These are phyloP conservation scores for Metschnikowia gruessii DNA, from an alignment of 805 yeast genomes.

Conservation along the genomic window DNA sequence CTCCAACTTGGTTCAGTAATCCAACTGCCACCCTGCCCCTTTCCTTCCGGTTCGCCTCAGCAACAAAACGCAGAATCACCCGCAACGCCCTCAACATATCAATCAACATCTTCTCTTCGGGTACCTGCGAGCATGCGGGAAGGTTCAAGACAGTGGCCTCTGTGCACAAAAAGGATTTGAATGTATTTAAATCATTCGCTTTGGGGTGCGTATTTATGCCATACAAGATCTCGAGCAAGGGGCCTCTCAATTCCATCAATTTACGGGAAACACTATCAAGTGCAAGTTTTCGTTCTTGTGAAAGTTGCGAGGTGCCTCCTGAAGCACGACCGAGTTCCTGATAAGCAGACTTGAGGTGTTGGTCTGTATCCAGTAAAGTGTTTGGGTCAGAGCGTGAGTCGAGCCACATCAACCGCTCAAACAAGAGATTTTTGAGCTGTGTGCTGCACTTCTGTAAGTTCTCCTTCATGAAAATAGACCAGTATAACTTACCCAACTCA, in stretches of 20 bases:
- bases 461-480: not conserved
- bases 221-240: not conserved
- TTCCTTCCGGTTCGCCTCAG: too few relatives aligned
- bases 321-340: not conserved
- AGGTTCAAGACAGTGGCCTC: not conserved
- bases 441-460: not conserved
- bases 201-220: too few relatives aligned
- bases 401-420: slow-evolving; percentile 1
- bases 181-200: not conserved
- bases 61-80: not conserved
- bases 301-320: not conserved
- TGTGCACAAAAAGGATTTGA: not conserved
- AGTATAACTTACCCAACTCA: not conserved
- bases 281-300: not conserved
- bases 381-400: not conserved
- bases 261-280: not conserved
- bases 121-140: not conserved
- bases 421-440: not conserved
- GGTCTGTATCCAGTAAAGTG: not conserved
- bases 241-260: not conserved
- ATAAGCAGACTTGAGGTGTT: not conserved
- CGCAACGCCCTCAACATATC: slow-evolving; percentile 3
- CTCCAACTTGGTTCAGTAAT: too few relatives aligned
- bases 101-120: slow-evolving; percentile 2
- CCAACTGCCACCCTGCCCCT: too few relatives aligned